A percentile compares a stretch with the other conserved stretches of the same genome.
Evolutionary conservation across 129 eudicot genomes (phyloP).

Genomic region (Centrapalus pauciflorus): DNA sequence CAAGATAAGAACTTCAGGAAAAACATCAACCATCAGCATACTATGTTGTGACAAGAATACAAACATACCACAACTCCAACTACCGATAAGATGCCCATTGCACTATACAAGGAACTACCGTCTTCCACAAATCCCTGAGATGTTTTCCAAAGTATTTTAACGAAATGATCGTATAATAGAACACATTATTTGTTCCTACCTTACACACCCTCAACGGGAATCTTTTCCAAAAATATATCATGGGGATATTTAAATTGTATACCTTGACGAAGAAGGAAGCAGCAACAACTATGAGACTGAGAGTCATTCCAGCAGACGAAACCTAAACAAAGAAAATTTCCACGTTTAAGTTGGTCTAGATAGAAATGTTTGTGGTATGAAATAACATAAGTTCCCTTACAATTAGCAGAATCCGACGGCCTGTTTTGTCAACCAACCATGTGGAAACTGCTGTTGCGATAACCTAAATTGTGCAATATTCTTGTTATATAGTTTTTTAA

Average conservation of each 20-base stretch:
- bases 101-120: constrained; percentile 46
- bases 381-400: constrained; percentile 39
- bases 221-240: neutral
- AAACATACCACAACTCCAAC: constrained; percentile 88
- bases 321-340: constrained; percentile 32
- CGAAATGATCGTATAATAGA: neutral
- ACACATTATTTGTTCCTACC: neutral
- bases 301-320: constrained; percentile 81
- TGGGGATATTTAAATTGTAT: neutral
- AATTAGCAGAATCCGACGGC: constrained; percentile 82
- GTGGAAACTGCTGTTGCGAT: constrained; percentile 80
- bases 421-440: constrained; percentile 95
- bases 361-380: neutral
- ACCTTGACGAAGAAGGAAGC: constrained; percentile 80
- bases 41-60: neutral
- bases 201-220: no score
- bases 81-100: constrained; percentile 65
- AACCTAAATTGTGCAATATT: constrained; percentile 38
- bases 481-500: neutral
- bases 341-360: neutral
- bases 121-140: constrained; percentile 49
- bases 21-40: neutral
- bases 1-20: neutral
- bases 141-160: neutral
- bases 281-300: constrained; percentile 74